phyloP scores from a whole-genome alignment of 192 early-diverging fungal species.

The Gaertneriomyces semiglobifer region DNA sequence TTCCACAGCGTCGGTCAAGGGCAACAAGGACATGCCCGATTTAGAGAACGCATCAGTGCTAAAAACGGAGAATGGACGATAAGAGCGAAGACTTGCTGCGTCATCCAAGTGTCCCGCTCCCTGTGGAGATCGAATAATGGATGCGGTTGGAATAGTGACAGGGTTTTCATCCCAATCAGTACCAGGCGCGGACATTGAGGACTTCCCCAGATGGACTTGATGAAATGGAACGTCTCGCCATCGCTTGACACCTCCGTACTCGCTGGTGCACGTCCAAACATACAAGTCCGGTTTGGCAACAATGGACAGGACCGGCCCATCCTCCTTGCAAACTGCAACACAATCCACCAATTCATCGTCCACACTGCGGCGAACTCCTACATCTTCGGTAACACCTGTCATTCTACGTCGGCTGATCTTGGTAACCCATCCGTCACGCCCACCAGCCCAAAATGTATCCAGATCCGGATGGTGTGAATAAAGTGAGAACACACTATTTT shows the following conservation, averaged over 20 bases:
- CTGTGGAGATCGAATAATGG: constrained; percentile 16
- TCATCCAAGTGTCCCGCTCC: constrained; percentile 14
- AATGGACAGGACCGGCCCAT: constrained; percentile 68
- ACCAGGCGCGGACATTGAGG: constrained; percentile 16
- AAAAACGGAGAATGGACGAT: constrained; percentile 27
- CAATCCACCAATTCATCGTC: constrained; percentile 64
- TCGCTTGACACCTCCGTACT: constrained; percentile 71
- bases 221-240: constrained; percentile 73
- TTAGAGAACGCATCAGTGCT: constrained; percentile 10
- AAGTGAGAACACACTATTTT: constrained; percentile 88
- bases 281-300: constrained; percentile 81
- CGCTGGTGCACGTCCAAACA: constrained; percentile 88
- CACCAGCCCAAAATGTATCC: constrained; percentile 87
- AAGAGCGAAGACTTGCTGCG: constrained; percentile 20
- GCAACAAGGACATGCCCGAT: neutral
- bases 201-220: constrained; percentile 36
- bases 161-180: constrained; percentile 26
- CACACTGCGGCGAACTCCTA: constrained; percentile 16
- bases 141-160: constrained; percentile 31
- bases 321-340: constrained; percentile 84
- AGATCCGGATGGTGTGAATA: constrained; percentile 80
- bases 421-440: constrained; percentile 86
- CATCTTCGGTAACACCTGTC: neutral
- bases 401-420: constrained; percentile 58
- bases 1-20: constrained; percentile 13